Base-by-base conservation (phyloP, 176 grass and related monocot species). In the Oryza coarctata region DNA sequence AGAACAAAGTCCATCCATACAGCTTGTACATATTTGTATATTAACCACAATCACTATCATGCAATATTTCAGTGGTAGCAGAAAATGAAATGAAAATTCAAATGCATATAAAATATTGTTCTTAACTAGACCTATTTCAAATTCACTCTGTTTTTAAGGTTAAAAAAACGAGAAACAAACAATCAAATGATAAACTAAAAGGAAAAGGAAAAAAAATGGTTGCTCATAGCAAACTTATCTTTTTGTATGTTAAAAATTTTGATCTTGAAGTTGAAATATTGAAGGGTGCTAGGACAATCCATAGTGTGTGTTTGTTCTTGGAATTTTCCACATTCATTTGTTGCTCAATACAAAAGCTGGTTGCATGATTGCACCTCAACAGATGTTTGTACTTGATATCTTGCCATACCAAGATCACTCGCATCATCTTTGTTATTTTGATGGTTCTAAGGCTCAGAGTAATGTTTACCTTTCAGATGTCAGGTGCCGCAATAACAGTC, bases 401-500 rank as follows among this genome's bases (percentile, higher is more conserved):
- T 81, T 66, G 67, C 52, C 32, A 30, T 82, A 71, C 14, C 20
- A 74, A 43, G 12, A 18, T 58, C 23, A 2, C 75, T 17, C 5
- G n/a, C 12, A 38, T 60, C 22, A 34, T 75, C 28, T 43, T 74
- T 44, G 2, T 13, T 49, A 78, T 57, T 49, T 25, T 60, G 22
- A 60, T 0, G 29, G 31, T 63, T 26, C 76, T 69, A 88, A 73
- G 5, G 34, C 49, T 74, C 3, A 30, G 15, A 47, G 22, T 69
- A 65, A 29, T 83, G 17, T 82, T 45, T 58, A 18, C 52, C 44
- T 84, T 83, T 73, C 78, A 94, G 91, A 83, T 94, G 61, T 94
- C 91, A 13, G 88, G 91, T 40, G 91, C 91, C 65, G 55, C 61
- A 38, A 70, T 94, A 34, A 75, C 83, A 70, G 39, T 94, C 76